Conservation (phyloP, 2,329 filamentous ascomycete species). For the Penicillium sp. region DNA sequence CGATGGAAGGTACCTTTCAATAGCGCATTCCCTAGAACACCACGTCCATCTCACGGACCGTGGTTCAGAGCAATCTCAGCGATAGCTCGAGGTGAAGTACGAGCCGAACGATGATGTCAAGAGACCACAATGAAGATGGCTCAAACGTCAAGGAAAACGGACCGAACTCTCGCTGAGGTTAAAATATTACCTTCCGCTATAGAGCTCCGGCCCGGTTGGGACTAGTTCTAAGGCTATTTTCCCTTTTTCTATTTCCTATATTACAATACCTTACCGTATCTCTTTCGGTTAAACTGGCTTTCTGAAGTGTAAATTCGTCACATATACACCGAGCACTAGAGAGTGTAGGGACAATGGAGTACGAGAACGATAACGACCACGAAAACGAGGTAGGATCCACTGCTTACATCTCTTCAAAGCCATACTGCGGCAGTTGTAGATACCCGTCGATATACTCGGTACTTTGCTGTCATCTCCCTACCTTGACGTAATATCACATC, state of each 20-base stretch:
- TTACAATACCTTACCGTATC: neutral
- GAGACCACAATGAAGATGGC: neutral
- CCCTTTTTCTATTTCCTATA: neutral
- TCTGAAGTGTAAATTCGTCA: neutral
- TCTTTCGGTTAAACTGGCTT: neutral
- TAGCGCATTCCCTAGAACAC: neutral
- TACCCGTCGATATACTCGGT: neutral
- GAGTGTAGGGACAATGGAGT: no score
- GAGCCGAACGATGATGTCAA: neutral
- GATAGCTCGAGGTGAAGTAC: neutral
- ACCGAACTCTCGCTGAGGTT: neutral
- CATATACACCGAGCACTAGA: no score
- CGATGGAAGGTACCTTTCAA: neutral
- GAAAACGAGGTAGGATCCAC: neutral
- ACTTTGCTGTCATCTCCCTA: neutral
- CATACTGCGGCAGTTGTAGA: constrained; percentile 3
- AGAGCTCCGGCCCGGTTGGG: neutral
- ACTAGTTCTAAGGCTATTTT: neutral
- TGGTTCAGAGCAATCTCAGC: neutral
- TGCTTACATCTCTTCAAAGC: neutral
- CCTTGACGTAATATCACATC: neutral
- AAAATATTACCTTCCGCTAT: neutral
- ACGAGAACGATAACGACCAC: neutral
- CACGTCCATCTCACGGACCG: neutral
- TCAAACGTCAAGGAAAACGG: neutral